Base-by-base conservation (phyloP, 345 rosid species). In the Eucalyptus regnans region DNA sequence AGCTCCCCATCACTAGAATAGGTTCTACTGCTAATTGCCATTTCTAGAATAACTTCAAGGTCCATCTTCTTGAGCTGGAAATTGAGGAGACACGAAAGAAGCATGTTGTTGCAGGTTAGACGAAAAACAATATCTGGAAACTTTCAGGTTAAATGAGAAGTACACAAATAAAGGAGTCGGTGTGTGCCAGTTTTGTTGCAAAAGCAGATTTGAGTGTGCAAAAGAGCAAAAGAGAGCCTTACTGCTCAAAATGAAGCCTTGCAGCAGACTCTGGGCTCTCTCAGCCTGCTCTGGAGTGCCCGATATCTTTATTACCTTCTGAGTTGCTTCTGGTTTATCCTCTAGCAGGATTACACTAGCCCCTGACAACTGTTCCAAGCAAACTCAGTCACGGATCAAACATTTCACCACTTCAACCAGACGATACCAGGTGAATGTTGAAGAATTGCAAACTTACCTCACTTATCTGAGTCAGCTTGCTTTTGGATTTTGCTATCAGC, bases 231-330 rank as follows among this genome's bases (percentile, higher is more conserved):
- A 54, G 27, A 49, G 86, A 91, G 85, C 91, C 96, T 96, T 92
- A 98, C 99, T 96, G 93, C 99, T 98, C 93, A 98, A 93, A 86
- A 98, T 96, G 89, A 97, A 97, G 92, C 99, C 99, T 91, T 98
- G 99, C 91, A 98, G 99, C 92, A 98, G 92, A 92, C 98, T 97
- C 92, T 98, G 99, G 48, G 99, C 99, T 93, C 97, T 94, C 93
- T 96, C 99, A 23, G 94, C 97, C 92, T 98, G 99, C 90, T 98
- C 99, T 1, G 98, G 99, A 76, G 99, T 97, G 87, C 99, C 99
- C 25, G 99, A 96, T 90, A 98, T 95, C 92, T 93, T 94, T 89
- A 98, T 97, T 48, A 94, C 92, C 91, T 95, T 98, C 87, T 95
- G 96, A 12, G 93, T 91, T 88, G 91, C 95, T 5, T 95, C 98